Conservation (phyloP, 2,329 filamentous ascomycete species). For the Trichoderma sp. region DNA sequence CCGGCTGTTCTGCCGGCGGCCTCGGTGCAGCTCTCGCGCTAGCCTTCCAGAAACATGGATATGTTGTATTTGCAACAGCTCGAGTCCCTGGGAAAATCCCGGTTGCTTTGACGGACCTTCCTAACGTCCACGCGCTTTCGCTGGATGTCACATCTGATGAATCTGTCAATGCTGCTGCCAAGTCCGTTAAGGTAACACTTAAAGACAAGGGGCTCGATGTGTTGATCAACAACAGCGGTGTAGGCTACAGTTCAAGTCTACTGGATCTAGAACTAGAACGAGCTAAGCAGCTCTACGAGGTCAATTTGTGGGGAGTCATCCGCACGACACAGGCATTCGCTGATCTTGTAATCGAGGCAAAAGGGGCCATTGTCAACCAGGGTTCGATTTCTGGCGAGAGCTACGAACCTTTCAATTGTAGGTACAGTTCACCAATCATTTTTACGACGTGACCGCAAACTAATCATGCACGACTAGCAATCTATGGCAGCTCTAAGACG, state of each 20-base stretch:
- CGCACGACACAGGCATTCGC: constrained; percentile 37
- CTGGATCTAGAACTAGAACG: constrained; percentile 33
- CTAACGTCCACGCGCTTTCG: constrained; percentile 34
- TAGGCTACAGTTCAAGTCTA: constrained; percentile 34
- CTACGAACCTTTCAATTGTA: background rate
- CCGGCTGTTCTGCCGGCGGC: constrained; percentile 34
- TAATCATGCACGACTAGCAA: background rate
- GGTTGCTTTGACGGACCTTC: constrained; percentile 30
- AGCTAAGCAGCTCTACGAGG: constrained; percentile 36
- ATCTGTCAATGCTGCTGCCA: constrained; percentile 33
- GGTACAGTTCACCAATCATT: background rate
- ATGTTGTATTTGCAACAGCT: constrained; percentile 40
- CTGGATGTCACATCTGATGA: constrained; percentile 38
- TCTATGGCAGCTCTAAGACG: background rate
- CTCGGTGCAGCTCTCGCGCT: constrained; percentile 33
- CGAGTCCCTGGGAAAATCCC: constrained; percentile 36
- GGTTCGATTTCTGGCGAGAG: background rate
- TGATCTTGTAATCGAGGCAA: constrained; percentile 34
- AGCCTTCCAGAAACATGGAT: constrained; percentile 31
- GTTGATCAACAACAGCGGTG: constrained; percentile 41
- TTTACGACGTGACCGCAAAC: background rate
- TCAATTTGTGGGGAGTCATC: constrained; percentile 39
- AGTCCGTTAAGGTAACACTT: constrained; percentile 4
- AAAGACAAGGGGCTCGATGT: constrained; percentile 34
- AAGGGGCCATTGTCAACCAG: constrained; percentile 36